Conservation (phyloP, 768 basidiomycete genomes). For the Russula abietina region DNA sequence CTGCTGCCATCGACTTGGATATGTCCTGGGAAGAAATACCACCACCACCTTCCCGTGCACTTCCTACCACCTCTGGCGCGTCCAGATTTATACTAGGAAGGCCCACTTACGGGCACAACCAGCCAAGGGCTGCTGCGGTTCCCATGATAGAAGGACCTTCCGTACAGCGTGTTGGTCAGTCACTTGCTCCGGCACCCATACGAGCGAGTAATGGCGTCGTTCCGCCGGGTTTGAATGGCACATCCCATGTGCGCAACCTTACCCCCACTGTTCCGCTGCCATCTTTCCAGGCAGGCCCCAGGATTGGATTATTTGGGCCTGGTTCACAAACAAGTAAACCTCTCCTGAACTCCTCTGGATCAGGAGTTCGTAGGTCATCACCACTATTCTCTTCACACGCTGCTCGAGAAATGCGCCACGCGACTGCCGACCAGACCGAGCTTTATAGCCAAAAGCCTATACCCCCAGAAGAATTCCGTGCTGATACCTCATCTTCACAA, state of each 20-base stretch:
- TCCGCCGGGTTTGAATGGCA: constrained; percentile 12
- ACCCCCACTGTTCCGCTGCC: neutral
- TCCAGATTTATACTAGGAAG: constrained; percentile 22
- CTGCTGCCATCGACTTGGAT: constrained; percentile 36
- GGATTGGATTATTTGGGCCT: constrained; percentile 3
- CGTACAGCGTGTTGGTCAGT: neutral
- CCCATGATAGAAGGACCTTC: neutral
- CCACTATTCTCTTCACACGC: constrained; percentile 7
- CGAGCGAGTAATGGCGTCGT: neutral
- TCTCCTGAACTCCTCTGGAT: constrained; percentile 1
- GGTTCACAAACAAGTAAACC: constrained; percentile 8
- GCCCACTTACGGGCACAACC: constrained; percentile 3
- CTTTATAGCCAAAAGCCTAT: neutral
- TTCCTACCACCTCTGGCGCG: neutral
- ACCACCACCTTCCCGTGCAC: constrained; percentile 28
- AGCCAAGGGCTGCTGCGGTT: neutral
- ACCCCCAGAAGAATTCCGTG: neutral
- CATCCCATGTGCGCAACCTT: neutral
- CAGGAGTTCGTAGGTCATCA: constrained; percentile 2
- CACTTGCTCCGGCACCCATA: neutral
- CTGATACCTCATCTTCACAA: neutral
- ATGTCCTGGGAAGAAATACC: constrained; percentile 59
- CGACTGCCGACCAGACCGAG: neutral
- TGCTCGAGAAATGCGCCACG: neutral
- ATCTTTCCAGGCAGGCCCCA: neutral